Evolutionary conservation across 176 grass and related monocot species (phyloP), one percentile per base, ranked within the genome.

Genomic region (Oryza australiensis): DNA sequence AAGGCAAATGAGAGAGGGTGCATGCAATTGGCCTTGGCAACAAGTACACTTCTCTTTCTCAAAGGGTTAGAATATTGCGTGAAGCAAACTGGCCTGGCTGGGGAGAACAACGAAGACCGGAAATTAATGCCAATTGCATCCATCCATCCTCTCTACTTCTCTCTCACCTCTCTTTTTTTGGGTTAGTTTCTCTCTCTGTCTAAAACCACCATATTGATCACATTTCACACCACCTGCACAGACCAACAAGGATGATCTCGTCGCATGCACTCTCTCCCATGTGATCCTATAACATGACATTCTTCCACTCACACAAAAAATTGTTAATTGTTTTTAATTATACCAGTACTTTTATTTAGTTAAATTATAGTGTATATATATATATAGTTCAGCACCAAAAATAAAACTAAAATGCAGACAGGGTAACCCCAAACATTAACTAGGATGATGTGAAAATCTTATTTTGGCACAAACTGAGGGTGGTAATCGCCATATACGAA

Each of bases 61-160:
- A 16, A 80, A n/a, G 72, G 34, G 57, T 86, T 88, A 62, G 71
- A 84, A 90, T 82, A 77, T 95, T 82, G 90, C 87, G 85, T 92
- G 82, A 95, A 88, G 90, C 85, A 95, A 95, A 83, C 93, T 46
- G 66, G 57, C 85, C 65, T 60, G n/a, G 22, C 22, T 24, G 8
- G 67, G 77, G 40, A 82, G 84, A 49, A 49, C 14, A 14, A 65
- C 14, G 14, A 70, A 87, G 86, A 83, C 87, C 51, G 26, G 60
- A 66, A 83, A 85, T 23, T 22, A 77, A 85, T 33, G 55, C 70
- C 87, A 26, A 69, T 67, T 76, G 45, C 35, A 64, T 57, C 53
- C 2, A 48, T 60, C 63, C 77, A 38, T 57, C 46, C 48, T 80
- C 27, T 42, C 53, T 24, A 22, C 27, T 3, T 42, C 24, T 41